A percentile compares a stretch with the other conserved stretches of the same genome.
Evolutionary conservation across 208 protist species (phyloP).

Genomic region (Trypanosoma mega): DNA sequence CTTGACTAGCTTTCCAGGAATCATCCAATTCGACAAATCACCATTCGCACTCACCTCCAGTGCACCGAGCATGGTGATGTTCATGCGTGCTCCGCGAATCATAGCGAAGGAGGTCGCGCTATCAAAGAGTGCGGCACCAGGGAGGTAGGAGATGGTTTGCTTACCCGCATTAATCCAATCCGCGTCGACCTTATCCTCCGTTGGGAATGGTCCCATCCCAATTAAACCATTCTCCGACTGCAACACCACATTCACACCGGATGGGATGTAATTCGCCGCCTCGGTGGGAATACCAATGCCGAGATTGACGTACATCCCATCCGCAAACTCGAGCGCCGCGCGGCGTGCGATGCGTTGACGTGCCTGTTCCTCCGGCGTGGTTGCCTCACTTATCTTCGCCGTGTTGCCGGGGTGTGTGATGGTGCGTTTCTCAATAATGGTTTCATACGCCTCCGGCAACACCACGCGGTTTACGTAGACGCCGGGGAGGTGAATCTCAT

Average conservation of each 20-base stretch:
- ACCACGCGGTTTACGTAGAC: slow-evolving; percentile 88
- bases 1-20: slow-evolving; percentile 98
- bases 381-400: neutral
- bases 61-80: slow-evolving; percentile 96
- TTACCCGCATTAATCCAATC: slow-evolving; percentile 96
- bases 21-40: slow-evolving; percentile 98
- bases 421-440: slow-evolving; percentile 48
- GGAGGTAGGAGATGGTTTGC: slow-evolving; percentile 94
- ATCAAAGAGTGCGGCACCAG: slow-evolving; percentile 93
- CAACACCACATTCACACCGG: slow-evolving; percentile 75
- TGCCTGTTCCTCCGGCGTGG: slow-evolving; percentile 17
- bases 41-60: slow-evolving; percentile 93
- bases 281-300: slow-evolving; percentile 95
- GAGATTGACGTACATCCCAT: slow-evolving; percentile 94
- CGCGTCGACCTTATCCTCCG: slow-evolving; percentile 65
- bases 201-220: slow-evolving; percentile 89
- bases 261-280: slow-evolving; percentile 75
- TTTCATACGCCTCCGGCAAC: slow-evolving; percentile 34
- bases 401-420: slow-evolving; percentile 4
- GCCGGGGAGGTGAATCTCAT: slow-evolving; percentile 47
- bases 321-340: slow-evolving; percentile 90
- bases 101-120: slow-evolving; percentile 95
- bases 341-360: slow-evolving; percentile 86
- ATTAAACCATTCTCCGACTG: slow-evolving; percentile 90
- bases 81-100: slow-evolving; percentile 96